Evolutionary conservation across 2,329 filamentous ascomycete species (phyloP), one percentile per base, ranked within the genome.

Genomic region (Penicillium glabrum): DNA sequence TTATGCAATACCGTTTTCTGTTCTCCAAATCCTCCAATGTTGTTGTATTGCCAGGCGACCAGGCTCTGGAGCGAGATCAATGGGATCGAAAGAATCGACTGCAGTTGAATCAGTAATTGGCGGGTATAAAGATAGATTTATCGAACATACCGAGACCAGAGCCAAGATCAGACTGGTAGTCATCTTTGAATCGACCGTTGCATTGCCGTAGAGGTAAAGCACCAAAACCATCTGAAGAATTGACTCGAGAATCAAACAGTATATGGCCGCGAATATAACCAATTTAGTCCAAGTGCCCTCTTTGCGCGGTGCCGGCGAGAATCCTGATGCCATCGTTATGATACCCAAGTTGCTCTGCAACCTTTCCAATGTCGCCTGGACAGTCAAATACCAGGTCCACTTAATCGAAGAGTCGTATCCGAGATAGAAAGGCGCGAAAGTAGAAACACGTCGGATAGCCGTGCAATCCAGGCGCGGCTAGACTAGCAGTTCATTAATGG

Each of bases 21-120:
- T 10, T 65, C 59, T 24, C 63, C 66, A 54, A 70, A 69, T 16
- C 69, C 67, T 16, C 61, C 57, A 6, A 71, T 68, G 19, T 67
- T 69, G 44, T 71, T 72, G 49, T 72, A 72, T 48, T 75, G 71
- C 72, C 72, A 74, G 4, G 73, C 72, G 33, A 76, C 68, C n/a
- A 76, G 60, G 23, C 72, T 74, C 46, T 76, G 74, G 6, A 77
- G 61, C 24, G 62, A 61, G 16, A 74, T 66, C 24, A 76, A 67
- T 1, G 72, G 71, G 1, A 76, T 63, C 0, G 73, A 72, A n/a
- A 73, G 59, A 27, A 73, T 72, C 3, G 71, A 72, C 72, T 76
- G 21, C 13, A 46, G 39, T n/a, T 13, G 10, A 13, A 47, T 63
- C 43, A 56, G 53, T 27, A 21, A 23, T 10, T 26, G 14, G 14